Evolutionary conservation across 371 early-diverging fungal genomes (phyloP).

Genomic region (Choanephora cucurbitarum): DNA sequence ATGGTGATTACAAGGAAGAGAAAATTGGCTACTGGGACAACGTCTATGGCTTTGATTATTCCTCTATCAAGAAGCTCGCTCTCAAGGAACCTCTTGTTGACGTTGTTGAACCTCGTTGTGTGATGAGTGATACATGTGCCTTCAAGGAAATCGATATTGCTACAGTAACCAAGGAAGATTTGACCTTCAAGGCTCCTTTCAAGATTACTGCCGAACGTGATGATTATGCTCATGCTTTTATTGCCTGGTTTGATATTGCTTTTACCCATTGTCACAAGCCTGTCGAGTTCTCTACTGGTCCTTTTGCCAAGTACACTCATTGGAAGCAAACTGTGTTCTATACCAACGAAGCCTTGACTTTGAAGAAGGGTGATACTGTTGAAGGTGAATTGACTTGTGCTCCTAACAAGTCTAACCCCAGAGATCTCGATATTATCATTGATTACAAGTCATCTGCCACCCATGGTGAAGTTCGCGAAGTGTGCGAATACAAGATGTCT

Average conservation of each 20-base stretch:
- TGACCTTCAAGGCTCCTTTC: conserved; percentile 83
- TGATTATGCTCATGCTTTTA: conserved; percentile 88
- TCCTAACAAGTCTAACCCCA: conserved; percentile 88
- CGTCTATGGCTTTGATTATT: conserved; percentile 94
- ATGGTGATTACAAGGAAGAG: conserved; percentile 91
- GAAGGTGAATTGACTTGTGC: conserved; percentile 76
- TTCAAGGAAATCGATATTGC: conserved; percentile 84
- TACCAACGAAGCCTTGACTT: conserved; percentile 68
- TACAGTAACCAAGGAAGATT: conserved; percentile 82
- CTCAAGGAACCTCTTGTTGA: conserved; percentile 93
- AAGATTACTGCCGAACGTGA: conserved; percentile 72
- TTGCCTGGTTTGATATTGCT: conserved; percentile 93
- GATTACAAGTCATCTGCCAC: conserved; percentile 74
- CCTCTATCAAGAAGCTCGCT: conserved; percentile 84
- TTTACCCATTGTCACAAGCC: conserved; percentile 89
- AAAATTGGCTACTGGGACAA: conserved; percentile 93
- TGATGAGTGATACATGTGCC: conserved; percentile 71
- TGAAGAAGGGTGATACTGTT: conserved; percentile 81
- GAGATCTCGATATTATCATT: conserved; percentile 93
- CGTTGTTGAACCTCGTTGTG: conserved; percentile 78
- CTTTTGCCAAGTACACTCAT: conserved; percentile 90
- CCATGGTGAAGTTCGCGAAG: conserved; percentile 60
- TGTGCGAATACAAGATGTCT: conserved; percentile 87
- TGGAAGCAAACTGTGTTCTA: conserved; percentile 99
- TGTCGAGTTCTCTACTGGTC: conserved; percentile 89